A percentile compares a stretch with the other conserved stretches of the same genome.
phyloP scores from a whole-genome alignment of 163 green algal species.

The Coccomyxa subellipsoidea region DNA sequence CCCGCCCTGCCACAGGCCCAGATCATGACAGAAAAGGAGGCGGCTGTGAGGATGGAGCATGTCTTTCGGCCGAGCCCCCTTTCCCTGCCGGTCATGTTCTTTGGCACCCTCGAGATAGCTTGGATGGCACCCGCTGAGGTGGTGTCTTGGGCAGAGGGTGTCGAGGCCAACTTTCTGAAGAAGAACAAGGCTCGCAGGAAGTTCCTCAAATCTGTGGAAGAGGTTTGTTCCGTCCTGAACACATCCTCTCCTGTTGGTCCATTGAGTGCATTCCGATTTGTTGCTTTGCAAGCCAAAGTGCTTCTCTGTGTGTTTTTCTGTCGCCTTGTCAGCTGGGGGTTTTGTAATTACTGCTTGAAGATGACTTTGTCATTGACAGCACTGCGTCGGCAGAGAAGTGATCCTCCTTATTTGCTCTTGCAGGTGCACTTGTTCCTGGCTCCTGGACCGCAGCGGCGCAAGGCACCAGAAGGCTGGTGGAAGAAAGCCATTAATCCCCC shows the following conservation, averaged over 20 bases:
- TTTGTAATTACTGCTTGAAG: too few species aligned
- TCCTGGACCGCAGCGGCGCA: neutral
- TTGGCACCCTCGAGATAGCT: conserved; percentile 68
- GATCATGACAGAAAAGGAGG: conserved; percentile 47
- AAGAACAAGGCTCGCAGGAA: conserved; percentile 48
- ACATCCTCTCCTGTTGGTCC: neutral
- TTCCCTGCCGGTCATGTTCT: conserved; percentile 72
- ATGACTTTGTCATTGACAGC: too few species aligned
- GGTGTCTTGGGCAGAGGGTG: conserved; percentile 25
- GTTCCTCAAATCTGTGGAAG: conserved; percentile 46
- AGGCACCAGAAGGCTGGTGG: neutral
- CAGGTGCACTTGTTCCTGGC: neutral
- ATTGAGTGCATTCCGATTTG: too few species aligned
- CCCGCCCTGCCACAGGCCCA: conserved; percentile 65
- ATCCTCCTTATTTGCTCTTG: too few species aligned
- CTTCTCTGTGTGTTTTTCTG: too few species aligned
- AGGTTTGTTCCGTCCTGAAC: conserved; percentile 26
- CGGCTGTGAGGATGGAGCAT: conserved; percentile 35
- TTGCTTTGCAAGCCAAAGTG: too few species aligned
- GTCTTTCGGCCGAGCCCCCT: conserved; percentile 26
- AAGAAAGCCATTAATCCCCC: neutral
- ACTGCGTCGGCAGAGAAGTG: too few species aligned
- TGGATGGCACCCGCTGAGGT: conserved; percentile 38
- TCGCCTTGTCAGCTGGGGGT: too few species aligned
- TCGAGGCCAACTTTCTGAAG: conserved; percentile 44